Percentiles rank a stretch among this genome's conserved stretches.
These are phyloP conservation scores for Thermochaetoides thermophila DNA, from an alignment of 495 filamentous ascomycete species.

Conservation along the genomic window DNA sequence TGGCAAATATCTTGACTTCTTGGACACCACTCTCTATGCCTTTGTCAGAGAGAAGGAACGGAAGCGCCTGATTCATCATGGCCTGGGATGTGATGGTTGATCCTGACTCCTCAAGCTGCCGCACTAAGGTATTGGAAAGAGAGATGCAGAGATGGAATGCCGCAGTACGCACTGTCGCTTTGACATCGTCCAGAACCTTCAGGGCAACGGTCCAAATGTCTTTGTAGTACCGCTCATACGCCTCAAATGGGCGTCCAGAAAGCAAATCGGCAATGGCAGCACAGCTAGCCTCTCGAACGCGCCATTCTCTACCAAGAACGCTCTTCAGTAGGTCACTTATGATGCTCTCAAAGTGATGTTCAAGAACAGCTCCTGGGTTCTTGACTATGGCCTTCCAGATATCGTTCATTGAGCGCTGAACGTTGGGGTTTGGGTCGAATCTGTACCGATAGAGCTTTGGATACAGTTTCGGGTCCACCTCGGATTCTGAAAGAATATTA, in stretches of 20 bases:
- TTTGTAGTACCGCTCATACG: conserved; percentile 69
- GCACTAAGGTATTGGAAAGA: conserved; percentile 67
- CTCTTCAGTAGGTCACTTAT: conserved; percentile 73
- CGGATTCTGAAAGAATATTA: conserved; percentile 77
- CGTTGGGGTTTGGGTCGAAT: conserved; percentile 86
- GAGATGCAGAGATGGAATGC: conserved; percentile 69
- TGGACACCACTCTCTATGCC: conserved; percentile 76
- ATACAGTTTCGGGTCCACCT: conserved; percentile 83
- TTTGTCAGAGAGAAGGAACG: conserved; percentile 78
- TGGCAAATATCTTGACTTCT: conserved; percentile 64
- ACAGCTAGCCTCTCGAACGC: conserved; percentile 81
- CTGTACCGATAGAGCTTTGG: conserved; percentile 87
- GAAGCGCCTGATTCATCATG: conserved; percentile 71
- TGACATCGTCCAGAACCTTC: conserved; percentile 87
- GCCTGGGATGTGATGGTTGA: conserved; percentile 53
- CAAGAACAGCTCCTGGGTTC: conserved; percentile 56
- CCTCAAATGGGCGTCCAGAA: conserved; percentile 55
- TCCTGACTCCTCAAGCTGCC: conserved; percentile 68
- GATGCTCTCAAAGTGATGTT: conserved; percentile 67
- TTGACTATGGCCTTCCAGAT: conserved; percentile 92
- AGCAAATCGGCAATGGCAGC: conserved; percentile 76
- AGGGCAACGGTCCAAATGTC: conserved; percentile 73
- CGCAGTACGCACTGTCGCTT: conserved; percentile 68
- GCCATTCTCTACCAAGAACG: conserved; percentile 83
- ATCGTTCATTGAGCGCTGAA: conserved; percentile 87